Conservation (phyloP, 441 rosid species). For the Erodium trifolium region DNA sequence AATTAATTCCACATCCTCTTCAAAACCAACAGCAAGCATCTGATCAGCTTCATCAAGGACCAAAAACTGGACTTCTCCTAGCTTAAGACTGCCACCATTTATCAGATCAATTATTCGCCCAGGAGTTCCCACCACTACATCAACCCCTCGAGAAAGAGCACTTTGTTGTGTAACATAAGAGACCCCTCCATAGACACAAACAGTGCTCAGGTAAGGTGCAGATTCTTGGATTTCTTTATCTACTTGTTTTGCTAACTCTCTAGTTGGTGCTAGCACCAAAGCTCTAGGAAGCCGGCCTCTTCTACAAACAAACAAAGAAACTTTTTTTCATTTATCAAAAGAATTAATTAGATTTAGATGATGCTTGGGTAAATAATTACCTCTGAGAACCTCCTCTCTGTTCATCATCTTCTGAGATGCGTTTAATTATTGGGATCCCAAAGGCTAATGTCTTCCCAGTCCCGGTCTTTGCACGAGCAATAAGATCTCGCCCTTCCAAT, state of each 20-base stretch:
- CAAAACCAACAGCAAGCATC: constrained; percentile 73
- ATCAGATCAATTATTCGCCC: constrained; percentile 93
- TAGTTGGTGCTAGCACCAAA: constrained; percentile 78
- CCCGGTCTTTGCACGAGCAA: constrained; percentile 98
- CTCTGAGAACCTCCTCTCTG: constrained; percentile 31
- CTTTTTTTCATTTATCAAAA: constrained; percentile 14
- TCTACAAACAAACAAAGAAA: constrained; percentile 30
- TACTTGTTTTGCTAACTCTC: constrained; percentile 92
- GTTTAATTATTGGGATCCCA: constrained; percentile 82
- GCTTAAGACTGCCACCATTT: constrained; percentile 59
- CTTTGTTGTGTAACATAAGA: constrained; percentile 68
- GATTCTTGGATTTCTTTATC: constrained; percentile 93
- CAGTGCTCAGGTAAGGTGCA: constrained; percentile 72
- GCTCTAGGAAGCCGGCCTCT: constrained; percentile 69
- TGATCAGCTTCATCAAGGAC: constrained; percentile 33
- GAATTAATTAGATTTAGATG: neutral
- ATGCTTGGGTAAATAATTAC: constrained; percentile 26
- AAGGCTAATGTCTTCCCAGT: constrained; percentile 98
- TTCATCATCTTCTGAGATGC: constrained; percentile 54
- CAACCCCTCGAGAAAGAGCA: constrained; percentile 86
- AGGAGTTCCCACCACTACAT: constrained; percentile 97
- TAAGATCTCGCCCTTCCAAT: constrained; percentile 75
- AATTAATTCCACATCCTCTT: constrained; percentile 88
- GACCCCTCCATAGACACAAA: constrained; percentile 97
- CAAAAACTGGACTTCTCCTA: constrained; percentile 83